Percentiles rank a stretch among this genome's conserved stretches.
Evolutionary conservation across 139 green algal species (phyloP).

Genomic region (Haematococcus lacustris): DNA sequence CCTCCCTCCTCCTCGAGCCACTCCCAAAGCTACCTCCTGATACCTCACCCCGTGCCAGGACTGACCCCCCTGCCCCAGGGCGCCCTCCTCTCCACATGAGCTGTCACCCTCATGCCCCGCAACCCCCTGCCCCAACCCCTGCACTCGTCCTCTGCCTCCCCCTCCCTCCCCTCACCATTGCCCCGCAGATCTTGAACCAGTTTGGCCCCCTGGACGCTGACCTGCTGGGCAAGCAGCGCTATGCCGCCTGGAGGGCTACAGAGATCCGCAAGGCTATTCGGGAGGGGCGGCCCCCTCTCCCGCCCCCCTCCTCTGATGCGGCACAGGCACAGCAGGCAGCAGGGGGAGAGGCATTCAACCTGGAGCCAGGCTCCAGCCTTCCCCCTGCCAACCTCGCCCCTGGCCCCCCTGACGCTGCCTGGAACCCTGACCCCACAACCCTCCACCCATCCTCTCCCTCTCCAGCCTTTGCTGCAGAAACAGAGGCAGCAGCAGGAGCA

Average conservation of each 20-base stretch:
- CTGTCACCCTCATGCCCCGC: too few relatives aligned
- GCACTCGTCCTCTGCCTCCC: too few relatives aligned
- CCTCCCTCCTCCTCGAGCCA: too few relatives aligned
- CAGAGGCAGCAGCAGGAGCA: too few relatives aligned
- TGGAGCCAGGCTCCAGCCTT: neutral
- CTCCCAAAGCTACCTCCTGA: too few relatives aligned
- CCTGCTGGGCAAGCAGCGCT: conserved; percentile 71
- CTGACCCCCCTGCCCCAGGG: too few relatives aligned
- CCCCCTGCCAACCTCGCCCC: neutral
- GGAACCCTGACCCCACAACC: neutral
- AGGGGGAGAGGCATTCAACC: neutral
- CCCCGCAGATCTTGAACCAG: conserved; percentile 55
- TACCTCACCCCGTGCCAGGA: too few relatives aligned
- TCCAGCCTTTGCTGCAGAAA: too few relatives aligned
- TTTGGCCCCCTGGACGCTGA: conserved; percentile 62
- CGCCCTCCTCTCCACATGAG: too few relatives aligned
- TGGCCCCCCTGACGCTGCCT: neutral
- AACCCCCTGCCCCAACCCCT: too few relatives aligned
- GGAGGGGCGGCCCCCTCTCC: conserved; percentile 59
- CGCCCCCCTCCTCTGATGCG: conserved; percentile 22
- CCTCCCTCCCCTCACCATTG: too few relatives aligned
- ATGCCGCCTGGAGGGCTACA: conserved; percentile 76
- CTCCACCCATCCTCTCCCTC: too few relatives aligned
- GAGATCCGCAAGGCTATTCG: conserved; percentile 79
- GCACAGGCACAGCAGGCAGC: neutral